phyloP scores from a whole-genome alignment of 1,139 yeast genomes.

The Yamadazyma dushanensis region DNA sequence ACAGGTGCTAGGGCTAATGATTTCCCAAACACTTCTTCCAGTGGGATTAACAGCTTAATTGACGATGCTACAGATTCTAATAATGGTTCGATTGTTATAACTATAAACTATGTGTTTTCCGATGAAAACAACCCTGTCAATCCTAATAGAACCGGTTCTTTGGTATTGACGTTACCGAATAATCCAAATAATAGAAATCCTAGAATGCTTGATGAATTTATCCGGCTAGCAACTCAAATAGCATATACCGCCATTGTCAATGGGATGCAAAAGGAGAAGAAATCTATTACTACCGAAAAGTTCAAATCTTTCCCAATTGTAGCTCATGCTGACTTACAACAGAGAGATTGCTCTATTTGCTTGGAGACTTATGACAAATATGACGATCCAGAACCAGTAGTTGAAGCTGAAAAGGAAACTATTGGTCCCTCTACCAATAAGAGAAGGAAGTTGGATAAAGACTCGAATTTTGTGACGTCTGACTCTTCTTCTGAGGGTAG shows the following conservation, averaged over 20 bases:
- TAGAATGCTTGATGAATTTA: constrained; percentile 53
- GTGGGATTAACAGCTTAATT: not conserved
- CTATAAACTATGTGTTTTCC: constrained; percentile 47
- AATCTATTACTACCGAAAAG: constrained; percentile 52
- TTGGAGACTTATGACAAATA: constrained; percentile 50
- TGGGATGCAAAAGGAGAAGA: constrained; percentile 33
- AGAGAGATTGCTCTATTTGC: constrained; percentile 63
- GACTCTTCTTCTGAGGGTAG: constrained; percentile 1
- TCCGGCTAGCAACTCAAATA: constrained; percentile 67
- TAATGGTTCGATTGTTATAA: constrained; percentile 37
- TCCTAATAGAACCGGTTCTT: constrained; percentile 53
- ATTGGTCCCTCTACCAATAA: constrained; percentile 8
- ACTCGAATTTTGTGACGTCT: not conserved
- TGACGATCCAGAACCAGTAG: not conserved
- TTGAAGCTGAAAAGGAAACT: not conserved
- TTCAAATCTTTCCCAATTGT: constrained; percentile 51
- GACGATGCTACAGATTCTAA: constrained; percentile 21
- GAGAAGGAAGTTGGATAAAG: constrained; percentile 14
- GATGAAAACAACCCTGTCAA: constrained; percentile 42
- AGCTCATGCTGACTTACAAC: constrained; percentile 26
- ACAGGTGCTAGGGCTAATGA: too few relatives aligned
- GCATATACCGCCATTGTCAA: constrained; percentile 63
- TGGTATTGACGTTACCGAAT: constrained; percentile 64
- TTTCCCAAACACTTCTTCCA: too few relatives aligned
- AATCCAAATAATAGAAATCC: constrained; percentile 58